Base-by-base conservation (phyloP, 257 asterid genomes). In the Rubia yunnanensis region DNA sequence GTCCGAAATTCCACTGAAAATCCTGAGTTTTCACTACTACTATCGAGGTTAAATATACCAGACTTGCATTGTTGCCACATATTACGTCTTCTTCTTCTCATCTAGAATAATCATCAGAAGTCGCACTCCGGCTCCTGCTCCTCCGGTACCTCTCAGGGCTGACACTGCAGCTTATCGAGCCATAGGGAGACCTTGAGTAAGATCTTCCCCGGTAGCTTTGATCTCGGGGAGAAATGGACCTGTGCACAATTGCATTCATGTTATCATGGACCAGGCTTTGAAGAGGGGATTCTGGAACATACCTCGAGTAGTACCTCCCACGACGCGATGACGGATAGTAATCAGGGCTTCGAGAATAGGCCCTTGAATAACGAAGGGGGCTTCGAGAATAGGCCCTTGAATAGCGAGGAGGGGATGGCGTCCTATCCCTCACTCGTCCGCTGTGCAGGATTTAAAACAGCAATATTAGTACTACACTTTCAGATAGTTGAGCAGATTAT, bases 151-250 rank as follows among this genome's bases (percentile, higher is more conserved):
- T 70, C 1, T 15, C 44, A 0, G 82, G 80, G 61, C 78, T 72
- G 31, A 38, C 48, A 41, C 86, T 83, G 48, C 46, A 9, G 80
- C 87, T 77, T 54, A 85, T 73, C 14, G 81, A 79, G 39, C 70
- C 72, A 50, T 72, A 70, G 0, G 83, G 83, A 24, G 85, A 78
- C 65, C 83, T 60, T 1, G 86, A 78, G 76, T 74, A 73, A 4
- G 86, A 82, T 66, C 85, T 76, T 54, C 55, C 77, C 68, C 88
- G 64, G 11, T 76, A 70, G 74, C 80, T 73, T 38, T 59, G 28
- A 15, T 58, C 73, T 9, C 68, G 54, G 36, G 85, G 87, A 14
- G 84, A 79, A 35, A 75, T 58, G 5, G 87, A 84, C 70, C 87
- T 79, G 74, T 55, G 48, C 15, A 49, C 15, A 23, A 39, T 58